Base-by-base conservation (phyloP, 2,329 filamentous ascomycete genomes). In the Aspergillus fumigatus region DNA sequence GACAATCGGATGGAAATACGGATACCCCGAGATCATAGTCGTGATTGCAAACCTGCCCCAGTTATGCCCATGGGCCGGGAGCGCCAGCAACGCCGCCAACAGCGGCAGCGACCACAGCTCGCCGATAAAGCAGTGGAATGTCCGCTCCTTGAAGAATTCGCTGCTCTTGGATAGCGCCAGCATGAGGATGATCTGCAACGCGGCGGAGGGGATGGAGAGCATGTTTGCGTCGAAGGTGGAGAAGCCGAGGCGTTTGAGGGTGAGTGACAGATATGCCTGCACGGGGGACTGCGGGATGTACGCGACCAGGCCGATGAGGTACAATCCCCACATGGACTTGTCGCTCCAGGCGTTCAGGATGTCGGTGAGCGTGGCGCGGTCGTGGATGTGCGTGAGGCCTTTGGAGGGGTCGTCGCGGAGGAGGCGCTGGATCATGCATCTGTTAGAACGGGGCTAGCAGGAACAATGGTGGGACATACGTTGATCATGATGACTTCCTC, bases 401-500 rank as follows among this genome's bases (percentile, higher is more conserved):
- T 83, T 83, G 38, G 80, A 80, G 0, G 81, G 80, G 61, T 83
- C 81, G 50, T 83, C 81, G 35, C 81, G 77, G 11, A 82, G 71
- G 10, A 82, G 76, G 32, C 32, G 32, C 32, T 32, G 14, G 4
- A 14, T 32, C 29, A 6, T 14, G 3, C 23, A 23, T 23, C 23
- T 2, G 23, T 23, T 23, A 23, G 23, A 23, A 23, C 23, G 23
- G 23, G 23, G 23, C 23, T 23, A 23, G 23, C 23, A 23, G 23
- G 4, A 2, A 23, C 23, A 23, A 23, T 3, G 23, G 23, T 3
- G 23, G 23, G 23, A 35, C 52, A 4, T 58, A 62, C 64, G 29
- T 70, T 70, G 21, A 69, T 62, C 59, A 70, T 67, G 27, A 70
- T 70, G 2, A 61, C 58, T 51, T 70, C 68, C 50, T 70, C 59